Conservation (phyloP, 1,284 basidiomycete species). For the Apiotrichum sp. region DNA sequence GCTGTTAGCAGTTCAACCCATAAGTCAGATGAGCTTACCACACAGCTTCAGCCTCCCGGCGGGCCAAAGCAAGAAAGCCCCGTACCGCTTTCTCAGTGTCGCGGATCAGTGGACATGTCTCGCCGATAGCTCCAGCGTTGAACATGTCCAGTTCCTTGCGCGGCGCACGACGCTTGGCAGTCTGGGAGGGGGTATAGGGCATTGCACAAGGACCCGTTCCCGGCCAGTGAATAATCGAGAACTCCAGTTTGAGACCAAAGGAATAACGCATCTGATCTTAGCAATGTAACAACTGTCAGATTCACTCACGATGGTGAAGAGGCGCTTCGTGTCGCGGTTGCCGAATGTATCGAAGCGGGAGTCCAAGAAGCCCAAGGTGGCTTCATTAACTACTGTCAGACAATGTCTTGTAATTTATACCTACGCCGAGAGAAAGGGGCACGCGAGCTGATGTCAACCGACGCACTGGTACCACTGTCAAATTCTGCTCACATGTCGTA, state of each 20-base stretch:
- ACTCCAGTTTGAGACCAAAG: constrained; percentile 22
- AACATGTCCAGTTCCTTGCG: not conserved
- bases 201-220: constrained; percentile 18
- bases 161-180: not conserved
- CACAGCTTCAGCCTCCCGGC: constrained; percentile 23
- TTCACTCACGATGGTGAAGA: constrained; percentile 14
- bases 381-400: constrained; percentile 26
- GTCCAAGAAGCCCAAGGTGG: constrained; percentile 27
- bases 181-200: constrained; percentile 6
- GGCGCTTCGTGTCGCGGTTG: constrained; percentile 16
- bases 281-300: constrained; percentile 12
- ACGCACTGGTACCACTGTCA: too few relatives aligned
- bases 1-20: constrained; percentile 1
- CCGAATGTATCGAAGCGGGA: constrained; percentile 27
- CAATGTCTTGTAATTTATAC: not conserved
- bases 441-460: constrained; percentile 17
- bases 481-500: constrained; percentile 21
- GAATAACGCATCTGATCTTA: constrained; percentile 24
- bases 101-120: constrained; percentile 27
- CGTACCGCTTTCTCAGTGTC: constrained; percentile 28
- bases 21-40: constrained; percentile 4
- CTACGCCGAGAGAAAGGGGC: constrained; percentile 34
- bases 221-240: constrained; percentile 29
- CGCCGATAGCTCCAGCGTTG: constrained; percentile 11
- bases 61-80: constrained; percentile 33